Evolutionary conservation across 495 filamentous ascomycete genomes (phyloP).

Genomic region (Xylaria intraflava): DNA sequence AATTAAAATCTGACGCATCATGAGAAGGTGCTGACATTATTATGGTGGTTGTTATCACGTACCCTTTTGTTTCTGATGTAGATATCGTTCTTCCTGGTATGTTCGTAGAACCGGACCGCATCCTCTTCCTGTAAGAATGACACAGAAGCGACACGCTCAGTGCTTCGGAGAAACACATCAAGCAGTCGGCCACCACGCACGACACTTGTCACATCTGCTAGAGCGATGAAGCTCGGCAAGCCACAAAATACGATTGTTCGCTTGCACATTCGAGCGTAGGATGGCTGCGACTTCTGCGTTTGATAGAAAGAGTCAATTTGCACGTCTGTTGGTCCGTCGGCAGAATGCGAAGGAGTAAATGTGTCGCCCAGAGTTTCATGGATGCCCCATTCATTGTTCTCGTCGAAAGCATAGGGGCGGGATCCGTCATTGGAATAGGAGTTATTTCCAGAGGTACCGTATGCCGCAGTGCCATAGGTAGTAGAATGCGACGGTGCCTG

Average conservation of each 20-base stretch:
- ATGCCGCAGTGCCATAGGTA: background rate
- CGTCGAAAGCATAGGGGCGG: constrained; percentile 6
- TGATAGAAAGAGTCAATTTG: constrained; percentile 3
- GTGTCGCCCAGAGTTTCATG: constrained; percentile 16
- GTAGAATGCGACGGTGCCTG: background rate
- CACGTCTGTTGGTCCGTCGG: constrained; percentile 4
- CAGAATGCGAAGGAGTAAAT: constrained; percentile 16
- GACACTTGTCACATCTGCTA: constrained; percentile 58
- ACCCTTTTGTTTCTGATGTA: constrained; percentile 66
- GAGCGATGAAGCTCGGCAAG: constrained; percentile 56
- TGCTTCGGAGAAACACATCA: constrained; percentile 58
- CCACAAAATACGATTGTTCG: constrained; percentile 59
- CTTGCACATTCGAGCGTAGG: constrained; percentile 40
- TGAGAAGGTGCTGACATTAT: constrained; percentile 1
- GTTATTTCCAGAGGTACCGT: background rate
- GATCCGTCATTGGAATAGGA: constrained; percentile 3
- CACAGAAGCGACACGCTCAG: constrained; percentile 57
- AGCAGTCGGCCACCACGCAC: constrained; percentile 65
- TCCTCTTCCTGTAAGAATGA: constrained; percentile 62
- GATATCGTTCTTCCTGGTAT: constrained; percentile 59
- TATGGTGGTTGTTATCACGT: constrained; percentile 16
- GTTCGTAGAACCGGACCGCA: constrained; percentile 56
- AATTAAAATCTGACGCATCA: constrained; percentile 8
- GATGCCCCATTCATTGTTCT: constrained; percentile 20
- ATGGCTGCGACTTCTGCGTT: constrained; percentile 9